Evolutionary conservation across 805 yeast genomes (phyloP).

Genomic region (Novakomyces olei): DNA sequence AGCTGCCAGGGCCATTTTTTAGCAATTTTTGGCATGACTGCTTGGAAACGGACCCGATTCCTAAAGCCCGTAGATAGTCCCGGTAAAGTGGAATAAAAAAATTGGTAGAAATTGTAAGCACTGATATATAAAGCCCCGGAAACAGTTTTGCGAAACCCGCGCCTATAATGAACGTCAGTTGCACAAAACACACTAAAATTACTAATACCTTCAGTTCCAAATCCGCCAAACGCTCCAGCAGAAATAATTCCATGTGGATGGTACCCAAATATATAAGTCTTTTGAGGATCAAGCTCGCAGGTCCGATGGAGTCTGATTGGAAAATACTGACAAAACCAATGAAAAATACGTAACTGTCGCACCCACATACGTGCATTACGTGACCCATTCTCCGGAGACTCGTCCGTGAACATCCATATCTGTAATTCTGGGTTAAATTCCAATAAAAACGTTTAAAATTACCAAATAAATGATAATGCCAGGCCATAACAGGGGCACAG

Average conservation of each 20-base stretch:
- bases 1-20: slow-evolving; percentile 29
- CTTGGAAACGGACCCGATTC: slow-evolving; percentile 66
- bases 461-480: background rate
- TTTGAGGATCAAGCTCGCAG: slow-evolving; percentile 40
- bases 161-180: background rate
- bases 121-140: slow-evolving; percentile 64
- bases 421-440: background rate
- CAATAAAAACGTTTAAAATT: background rate
- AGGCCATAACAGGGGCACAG: background rate
- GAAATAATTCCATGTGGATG: slow-evolving; percentile 96
- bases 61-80: slow-evolving; percentile 62
- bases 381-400: too few relatives aligned
- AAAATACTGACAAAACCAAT: slow-evolving; percentile 51
- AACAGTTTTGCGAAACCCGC: slow-evolving; percentile 42
- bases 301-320: slow-evolving; percentile 57
- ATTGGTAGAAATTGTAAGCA: slow-evolving; percentile 64
- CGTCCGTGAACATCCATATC: too few relatives aligned
- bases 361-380: slow-evolving; percentile 15
- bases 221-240: slow-evolving; percentile 67
- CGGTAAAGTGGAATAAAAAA: slow-evolving; percentile 68
- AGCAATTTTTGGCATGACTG: slow-evolving; percentile 46
- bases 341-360: slow-evolving; percentile 40
- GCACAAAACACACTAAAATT: background rate
- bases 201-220: slow-evolving; percentile 48
- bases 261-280: slow-evolving; percentile 23